These are phyloP conservation scores for Alternaria consortialis DNA, from an alignment of 2,329 filamentous ascomycete species.

Conservation along the genomic window DNA sequence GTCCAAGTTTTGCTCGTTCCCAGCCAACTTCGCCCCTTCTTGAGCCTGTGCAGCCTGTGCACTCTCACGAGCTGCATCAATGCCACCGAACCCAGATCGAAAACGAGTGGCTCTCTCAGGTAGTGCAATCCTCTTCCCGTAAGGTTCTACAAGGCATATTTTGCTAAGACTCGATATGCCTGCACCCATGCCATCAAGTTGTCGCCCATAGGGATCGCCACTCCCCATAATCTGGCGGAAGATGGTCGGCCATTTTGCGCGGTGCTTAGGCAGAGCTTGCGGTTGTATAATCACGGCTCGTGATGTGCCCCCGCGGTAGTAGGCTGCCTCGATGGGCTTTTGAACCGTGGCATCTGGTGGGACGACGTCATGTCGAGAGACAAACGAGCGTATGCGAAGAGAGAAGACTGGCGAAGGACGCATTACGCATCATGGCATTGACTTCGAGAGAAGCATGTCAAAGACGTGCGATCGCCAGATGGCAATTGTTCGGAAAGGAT, in stretches of 20 bases:
- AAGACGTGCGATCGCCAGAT: not conserved
- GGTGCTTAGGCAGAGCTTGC: constrained; percentile 60
- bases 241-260: constrained; percentile 61
- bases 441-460: constrained; percentile 3
- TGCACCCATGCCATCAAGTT: constrained; percentile 76
- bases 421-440: constrained; percentile 34
- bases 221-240: constrained; percentile 68
- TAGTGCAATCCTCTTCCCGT: constrained; percentile 12
- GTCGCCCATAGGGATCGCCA: constrained; percentile 72
- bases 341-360: constrained; percentile 22
- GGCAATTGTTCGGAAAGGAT: constrained; percentile 23
- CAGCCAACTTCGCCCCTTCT: constrained; percentile 1
- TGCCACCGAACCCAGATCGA: constrained; percentile 20
- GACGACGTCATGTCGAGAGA: constrained; percentile 17
- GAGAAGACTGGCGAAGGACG: constrained; percentile 28
- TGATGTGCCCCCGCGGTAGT: constrained; percentile 75
- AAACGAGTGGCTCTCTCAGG: constrained; percentile 8
- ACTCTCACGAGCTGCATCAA: constrained; percentile 19
- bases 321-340: constrained; percentile 56
- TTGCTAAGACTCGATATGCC: constrained; percentile 76
- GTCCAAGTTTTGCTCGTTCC: constrained; percentile 49
- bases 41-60: constrained; percentile 9
- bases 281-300: constrained; percentile 69
- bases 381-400: constrained; percentile 25
- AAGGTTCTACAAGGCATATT: constrained; percentile 69